These are phyloP conservation scores for Houttuynia cordata DNA, from an alignment of 164 flowering plant genomes.

Conservation along the genomic window DNA sequence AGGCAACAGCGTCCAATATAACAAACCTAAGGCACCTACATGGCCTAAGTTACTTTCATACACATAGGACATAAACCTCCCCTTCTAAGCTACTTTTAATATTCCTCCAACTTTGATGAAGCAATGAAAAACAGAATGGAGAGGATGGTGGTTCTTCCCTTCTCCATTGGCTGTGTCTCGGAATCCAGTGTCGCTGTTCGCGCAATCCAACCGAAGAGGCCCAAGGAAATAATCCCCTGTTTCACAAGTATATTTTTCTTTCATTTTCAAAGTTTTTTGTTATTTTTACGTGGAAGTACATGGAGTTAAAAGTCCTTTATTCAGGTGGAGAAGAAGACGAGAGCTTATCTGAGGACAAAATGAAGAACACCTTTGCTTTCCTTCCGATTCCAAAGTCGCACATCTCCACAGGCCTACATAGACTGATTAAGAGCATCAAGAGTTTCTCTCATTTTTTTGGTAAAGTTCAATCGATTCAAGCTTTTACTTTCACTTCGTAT, in stretches of 20 bases:
- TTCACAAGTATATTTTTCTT: slow-evolving; percentile 11
- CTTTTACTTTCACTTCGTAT: neutral
- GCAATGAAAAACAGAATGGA: slow-evolving; percentile 54
- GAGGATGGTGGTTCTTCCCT: slow-evolving; percentile 53
- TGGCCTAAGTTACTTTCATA: slow-evolving; percentile 4
- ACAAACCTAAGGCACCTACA: slow-evolving; percentile 15
- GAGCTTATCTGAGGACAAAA: slow-evolving; percentile 26
- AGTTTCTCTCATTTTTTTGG: slow-evolving; percentile 69
- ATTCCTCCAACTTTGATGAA: slow-evolving; percentile 6
- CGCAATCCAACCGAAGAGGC: slow-evolving; percentile 16
- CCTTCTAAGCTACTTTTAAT: neutral
- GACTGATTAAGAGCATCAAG: slow-evolving; percentile 57
- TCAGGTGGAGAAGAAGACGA: slow-evolving; percentile 29
- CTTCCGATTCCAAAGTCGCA: slow-evolving; percentile 35
- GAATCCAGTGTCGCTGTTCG: slow-evolving; percentile 34
- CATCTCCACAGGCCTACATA: slow-evolving; percentile 41
- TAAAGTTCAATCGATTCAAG: slow-evolving; percentile 13
- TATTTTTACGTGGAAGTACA: neutral
- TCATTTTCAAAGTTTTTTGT: neutral
- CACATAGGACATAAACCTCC: slow-evolving; percentile 5
- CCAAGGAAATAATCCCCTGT: slow-evolving; percentile 19
- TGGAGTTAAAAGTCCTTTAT: neutral
- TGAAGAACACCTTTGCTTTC: slow-evolving; percentile 35
- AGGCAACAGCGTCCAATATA: slow-evolving; percentile 25
- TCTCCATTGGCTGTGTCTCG: slow-evolving; percentile 47